These are phyloP conservation scores for Daucus carota DNA, from an alignment of 129 eudicot species.

Conservation along the genomic window DNA sequence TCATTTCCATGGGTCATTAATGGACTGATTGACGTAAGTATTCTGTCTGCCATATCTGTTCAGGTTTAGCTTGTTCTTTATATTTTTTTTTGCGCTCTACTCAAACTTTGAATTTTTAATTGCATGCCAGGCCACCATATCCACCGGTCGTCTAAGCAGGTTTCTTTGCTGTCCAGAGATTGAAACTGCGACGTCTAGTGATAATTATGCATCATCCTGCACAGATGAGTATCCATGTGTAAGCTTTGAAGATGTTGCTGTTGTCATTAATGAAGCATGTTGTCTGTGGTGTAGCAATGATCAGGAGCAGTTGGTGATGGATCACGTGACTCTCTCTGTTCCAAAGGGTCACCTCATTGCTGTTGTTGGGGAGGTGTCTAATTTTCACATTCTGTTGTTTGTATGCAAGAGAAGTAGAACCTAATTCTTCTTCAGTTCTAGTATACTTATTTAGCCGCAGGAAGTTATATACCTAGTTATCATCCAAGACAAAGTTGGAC, in stretches of 20 bases:
- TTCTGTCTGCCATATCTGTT: constrained; percentile 9
- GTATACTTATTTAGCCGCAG: not conserved
- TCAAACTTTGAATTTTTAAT: not conserved
- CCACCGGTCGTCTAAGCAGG: constrained; percentile 67
- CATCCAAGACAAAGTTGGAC: not conserved
- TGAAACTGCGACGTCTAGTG: constrained; percentile 16
- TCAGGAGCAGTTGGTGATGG: constrained; percentile 41
- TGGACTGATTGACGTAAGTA: constrained; percentile 89
- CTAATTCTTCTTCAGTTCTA: not conserved
- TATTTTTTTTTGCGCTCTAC: not conserved
- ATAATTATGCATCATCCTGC: constrained; percentile 15
- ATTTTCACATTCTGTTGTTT: not conserved
- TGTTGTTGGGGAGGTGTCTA: constrained; percentile 77
- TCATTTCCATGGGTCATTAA: constrained; percentile 99
- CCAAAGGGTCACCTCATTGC: constrained; percentile 77
- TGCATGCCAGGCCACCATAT: constrained; percentile 67
- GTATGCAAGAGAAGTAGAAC: not conserved
- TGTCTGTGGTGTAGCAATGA: constrained; percentile 66
- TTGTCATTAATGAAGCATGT: constrained; percentile 55
- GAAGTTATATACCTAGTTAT: not conserved
- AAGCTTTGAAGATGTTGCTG: constrained; percentile 35
- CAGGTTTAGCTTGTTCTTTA: not conserved
- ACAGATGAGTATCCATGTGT: constrained; percentile 18
- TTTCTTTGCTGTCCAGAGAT: constrained; percentile 63
- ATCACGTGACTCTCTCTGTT: constrained; percentile 48